A percentile compares a stretch with the other conserved stretches of the same genome.
Conservation (phyloP, 352 stramenopile species). For the Phytopythium boreale region DNA sequence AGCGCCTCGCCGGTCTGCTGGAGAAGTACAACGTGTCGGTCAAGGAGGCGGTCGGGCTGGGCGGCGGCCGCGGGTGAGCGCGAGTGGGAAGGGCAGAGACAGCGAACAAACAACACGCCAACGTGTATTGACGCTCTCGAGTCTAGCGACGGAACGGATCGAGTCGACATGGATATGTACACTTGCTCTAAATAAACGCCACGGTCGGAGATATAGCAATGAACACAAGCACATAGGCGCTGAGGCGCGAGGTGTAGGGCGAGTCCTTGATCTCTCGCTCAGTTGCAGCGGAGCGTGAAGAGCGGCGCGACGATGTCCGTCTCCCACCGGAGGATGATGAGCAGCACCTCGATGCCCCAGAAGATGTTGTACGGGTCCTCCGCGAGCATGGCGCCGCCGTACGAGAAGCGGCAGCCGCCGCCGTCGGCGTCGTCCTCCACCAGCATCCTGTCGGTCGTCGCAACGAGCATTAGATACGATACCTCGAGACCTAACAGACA, state of each 20-base stretch:
- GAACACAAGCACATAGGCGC: background rate
- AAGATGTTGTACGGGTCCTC: slow-evolving; percentile 38
- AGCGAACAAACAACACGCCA: background rate
- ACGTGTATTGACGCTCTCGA: background rate
- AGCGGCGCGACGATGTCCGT: slow-evolving; percentile 37
- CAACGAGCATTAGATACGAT: too few relatives aligned
- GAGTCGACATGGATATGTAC: slow-evolving; percentile 1
- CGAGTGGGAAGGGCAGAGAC: background rate
- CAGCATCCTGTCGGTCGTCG: slow-evolving; percentile 20
- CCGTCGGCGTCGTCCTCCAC: slow-evolving; percentile 32
- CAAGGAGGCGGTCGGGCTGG: slow-evolving; percentile 1
- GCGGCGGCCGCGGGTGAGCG: background rate
- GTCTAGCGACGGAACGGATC: background rate
- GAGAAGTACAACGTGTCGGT: slow-evolving; percentile 71
- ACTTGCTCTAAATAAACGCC: slow-evolving; percentile 2
- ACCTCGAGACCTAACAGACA: too few relatives aligned
- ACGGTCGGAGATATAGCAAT: background rate
- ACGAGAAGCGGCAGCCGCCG: slow-evolving; percentile 32
- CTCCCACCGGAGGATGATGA: slow-evolving; percentile 43
- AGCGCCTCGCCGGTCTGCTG: slow-evolving; percentile 51
- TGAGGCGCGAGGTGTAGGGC: too few relatives aligned
- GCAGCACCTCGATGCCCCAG: slow-evolving; percentile 51
- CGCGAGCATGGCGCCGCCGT: slow-evolving; percentile 27
- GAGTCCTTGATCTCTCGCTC: background rate
- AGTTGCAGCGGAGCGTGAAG: slow-evolving; percentile 38